phyloP scores from a whole-genome alignment of 768 basidiomycete genomes.

The Mycena chlorophos region DNA sequence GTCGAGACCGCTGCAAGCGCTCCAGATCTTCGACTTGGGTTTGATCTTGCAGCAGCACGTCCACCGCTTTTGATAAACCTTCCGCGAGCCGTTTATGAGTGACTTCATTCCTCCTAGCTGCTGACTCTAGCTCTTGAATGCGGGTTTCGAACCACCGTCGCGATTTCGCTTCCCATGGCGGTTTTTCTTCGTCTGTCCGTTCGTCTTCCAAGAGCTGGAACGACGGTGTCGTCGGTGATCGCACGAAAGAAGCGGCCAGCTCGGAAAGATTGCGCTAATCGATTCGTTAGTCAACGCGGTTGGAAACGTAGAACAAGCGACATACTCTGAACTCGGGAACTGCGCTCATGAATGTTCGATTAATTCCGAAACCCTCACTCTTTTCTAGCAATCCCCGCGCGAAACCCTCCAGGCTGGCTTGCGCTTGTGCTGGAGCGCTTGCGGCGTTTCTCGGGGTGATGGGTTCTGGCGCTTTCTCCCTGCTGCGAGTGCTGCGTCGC shows the following conservation, averaged over 20 bases:
- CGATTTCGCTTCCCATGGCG: conserved; percentile 67
- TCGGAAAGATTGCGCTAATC: conserved; percentile 83
- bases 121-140: background rate
- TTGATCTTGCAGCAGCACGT: conserved; percentile 63
- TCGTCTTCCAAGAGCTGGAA: conserved; percentile 69
- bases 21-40: conserved; percentile 41
- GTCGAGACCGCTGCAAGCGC: conserved; percentile 43
- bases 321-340: conserved; percentile 75
- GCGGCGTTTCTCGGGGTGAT: conserved; percentile 10
- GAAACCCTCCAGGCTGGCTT: conserved; percentile 65
- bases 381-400: conserved; percentile 72
- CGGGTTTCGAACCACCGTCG: conserved; percentile 63
- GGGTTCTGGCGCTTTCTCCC: conserved; percentile 31
- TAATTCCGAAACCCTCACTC: conserved; percentile 80
- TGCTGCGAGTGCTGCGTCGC: conserved; percentile 37
- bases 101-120: background rate
- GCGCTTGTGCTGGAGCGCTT: conserved; percentile 43
- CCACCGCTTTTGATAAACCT: conserved; percentile 73
- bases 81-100: conserved; percentile 67
- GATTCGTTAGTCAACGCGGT: conserved; percentile 4
- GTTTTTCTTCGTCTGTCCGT: conserved; percentile 49
- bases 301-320: conserved; percentile 11
- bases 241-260: conserved; percentile 65
- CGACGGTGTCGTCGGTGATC: conserved; percentile 52
- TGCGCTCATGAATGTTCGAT: conserved; percentile 78